Evolutionary conservation across 2,329 filamentous ascomycete species (phyloP).

Genomic region (Cercospora sp.): DNA sequence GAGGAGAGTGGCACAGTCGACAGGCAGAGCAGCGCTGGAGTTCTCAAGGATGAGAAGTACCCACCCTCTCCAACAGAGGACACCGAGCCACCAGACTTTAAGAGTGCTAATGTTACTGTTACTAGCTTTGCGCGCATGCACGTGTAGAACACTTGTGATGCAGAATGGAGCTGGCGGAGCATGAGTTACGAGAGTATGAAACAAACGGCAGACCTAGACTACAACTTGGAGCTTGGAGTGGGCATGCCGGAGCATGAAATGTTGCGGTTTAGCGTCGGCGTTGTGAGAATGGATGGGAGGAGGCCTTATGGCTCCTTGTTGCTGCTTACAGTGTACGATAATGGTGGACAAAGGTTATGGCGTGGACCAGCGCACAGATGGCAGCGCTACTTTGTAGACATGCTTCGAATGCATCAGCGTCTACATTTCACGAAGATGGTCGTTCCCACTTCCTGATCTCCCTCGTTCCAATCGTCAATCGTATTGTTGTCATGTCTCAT

Average conservation of each 20-base stretch:
- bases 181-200: conserved; percentile 35
- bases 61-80: conserved; percentile 23
- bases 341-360: not conserved
- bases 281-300: conserved; percentile 11
- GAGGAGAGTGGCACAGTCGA: conserved; percentile 28
- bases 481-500: not conserved
- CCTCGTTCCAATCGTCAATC: not conserved
- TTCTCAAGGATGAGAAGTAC: conserved; percentile 30
- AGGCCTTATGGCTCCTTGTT: conserved; percentile 18
- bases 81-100: conserved; percentile 20
- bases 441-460: not conserved
- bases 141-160: conserved; percentile 39
- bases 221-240: conserved; percentile 17
- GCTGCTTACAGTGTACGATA: conserved; percentile 23
- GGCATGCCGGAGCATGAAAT: conserved; percentile 16
- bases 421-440: not conserved
- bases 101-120: conserved; percentile 36
- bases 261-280: conserved; percentile 24
- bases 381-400: conserved; percentile 7
- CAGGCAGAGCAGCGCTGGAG: conserved; percentile 26
- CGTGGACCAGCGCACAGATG: not conserved
- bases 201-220: conserved; percentile 21
- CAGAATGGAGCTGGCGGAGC: conserved; percentile 35
- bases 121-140: conserved; percentile 41
- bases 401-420: not conserved